Conservation (phyloP, 1,284 basidiomycete species). For the Wallemia ichthyophaga region DNA sequence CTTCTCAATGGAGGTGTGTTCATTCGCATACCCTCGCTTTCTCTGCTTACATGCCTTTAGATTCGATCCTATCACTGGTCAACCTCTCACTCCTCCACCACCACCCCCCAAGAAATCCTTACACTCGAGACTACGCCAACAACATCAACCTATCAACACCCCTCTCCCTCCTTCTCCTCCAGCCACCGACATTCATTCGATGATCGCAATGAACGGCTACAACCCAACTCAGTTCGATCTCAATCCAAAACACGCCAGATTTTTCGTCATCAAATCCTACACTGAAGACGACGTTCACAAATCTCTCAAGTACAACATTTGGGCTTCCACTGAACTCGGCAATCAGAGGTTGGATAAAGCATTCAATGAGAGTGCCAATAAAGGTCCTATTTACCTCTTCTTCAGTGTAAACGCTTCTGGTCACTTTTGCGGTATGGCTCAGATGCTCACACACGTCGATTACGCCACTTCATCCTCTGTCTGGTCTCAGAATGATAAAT, state of each 20-base stretch:
- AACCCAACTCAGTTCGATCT: conserved; percentile 64
- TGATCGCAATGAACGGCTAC: conserved; percentile 63
- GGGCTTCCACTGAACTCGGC: conserved; percentile 29
- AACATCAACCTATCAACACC: conserved; percentile 4
- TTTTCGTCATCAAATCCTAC: conserved; percentile 89
- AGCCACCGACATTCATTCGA: conserved; percentile 41
- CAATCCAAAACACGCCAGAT: conserved; percentile 43
- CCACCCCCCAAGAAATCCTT: conserved; percentile 4
- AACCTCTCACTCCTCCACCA: neutral
- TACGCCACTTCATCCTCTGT: conserved; percentile 29
- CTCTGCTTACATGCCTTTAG: neutral
- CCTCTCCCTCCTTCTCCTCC: conserved; percentile 6
- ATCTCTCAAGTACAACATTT: conserved; percentile 39
- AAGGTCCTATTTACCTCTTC: conserved; percentile 78
- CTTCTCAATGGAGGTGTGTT: conserved; percentile 7
- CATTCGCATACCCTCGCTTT: neutral
- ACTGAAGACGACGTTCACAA: conserved; percentile 95
- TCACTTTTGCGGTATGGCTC: conserved; percentile 87
- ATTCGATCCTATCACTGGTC: conserved; percentile 10
- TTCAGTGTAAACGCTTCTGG: conserved; percentile 86
- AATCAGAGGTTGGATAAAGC: conserved; percentile 86
- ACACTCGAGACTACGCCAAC: conserved; percentile 4
- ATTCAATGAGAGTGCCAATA: conserved; percentile 56
- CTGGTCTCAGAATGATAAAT: conserved; percentile 77
- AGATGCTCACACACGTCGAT: conserved; percentile 49